Evolutionary conservation across 139 green algal species (phyloP).

Genomic region (Chlorella sp.): DNA sequence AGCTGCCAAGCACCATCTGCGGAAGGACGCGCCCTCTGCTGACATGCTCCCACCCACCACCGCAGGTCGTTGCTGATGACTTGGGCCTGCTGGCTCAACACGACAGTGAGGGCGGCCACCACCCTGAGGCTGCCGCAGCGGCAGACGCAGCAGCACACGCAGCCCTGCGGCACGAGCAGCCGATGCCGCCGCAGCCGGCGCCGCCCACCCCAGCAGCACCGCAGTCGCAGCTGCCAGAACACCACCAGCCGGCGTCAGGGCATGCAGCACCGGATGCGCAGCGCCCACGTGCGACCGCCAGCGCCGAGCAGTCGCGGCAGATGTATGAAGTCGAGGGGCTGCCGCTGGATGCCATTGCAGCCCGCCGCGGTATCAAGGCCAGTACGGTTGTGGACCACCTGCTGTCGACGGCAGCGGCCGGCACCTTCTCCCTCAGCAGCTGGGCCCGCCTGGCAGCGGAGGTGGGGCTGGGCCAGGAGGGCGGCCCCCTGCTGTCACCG

Average conservation of each 20-base stretch:
- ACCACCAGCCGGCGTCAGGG: neutral
- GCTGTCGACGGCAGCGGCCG: neutral
- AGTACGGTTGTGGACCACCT: constrained; percentile 3
- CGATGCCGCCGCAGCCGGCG: neutral
- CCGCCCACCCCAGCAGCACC: neutral
- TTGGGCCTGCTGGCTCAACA: neutral
- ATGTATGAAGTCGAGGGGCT: constrained; percentile 5
- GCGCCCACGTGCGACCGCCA: neutral
- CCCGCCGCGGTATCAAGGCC: neutral
- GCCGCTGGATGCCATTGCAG: neutral
- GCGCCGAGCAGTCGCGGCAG: neutral
- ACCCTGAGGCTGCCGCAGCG: neutral
- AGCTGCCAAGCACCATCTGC: neutral
- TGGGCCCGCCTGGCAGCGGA: neutral
- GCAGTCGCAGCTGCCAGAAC: too few relatives aligned
- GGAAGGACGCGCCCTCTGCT: too few relatives aligned
- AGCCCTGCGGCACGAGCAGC: neutral
- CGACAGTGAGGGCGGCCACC: neutral
- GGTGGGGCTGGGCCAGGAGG: too few relatives aligned
- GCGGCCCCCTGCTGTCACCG: neutral
- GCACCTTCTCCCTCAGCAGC: neutral
- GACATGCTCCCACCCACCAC: too few relatives aligned
- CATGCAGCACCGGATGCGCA: neutral
- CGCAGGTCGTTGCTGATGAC: constrained; percentile 6
- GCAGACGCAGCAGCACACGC: neutral